phyloP scores from a whole-genome alignment of 1,139 yeast genomes.

The Candida labiduridarum region DNA sequence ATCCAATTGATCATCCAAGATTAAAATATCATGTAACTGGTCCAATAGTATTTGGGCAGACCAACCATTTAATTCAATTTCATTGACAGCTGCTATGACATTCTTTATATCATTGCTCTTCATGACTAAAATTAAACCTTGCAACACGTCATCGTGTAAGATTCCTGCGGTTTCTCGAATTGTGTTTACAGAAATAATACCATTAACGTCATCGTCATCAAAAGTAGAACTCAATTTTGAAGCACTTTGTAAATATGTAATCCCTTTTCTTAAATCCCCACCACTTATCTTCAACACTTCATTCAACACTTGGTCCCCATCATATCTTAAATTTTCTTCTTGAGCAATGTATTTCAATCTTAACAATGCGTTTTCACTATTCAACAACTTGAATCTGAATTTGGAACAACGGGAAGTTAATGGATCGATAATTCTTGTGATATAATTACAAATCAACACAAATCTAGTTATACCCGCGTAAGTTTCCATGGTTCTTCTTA shows the following conservation, averaged over 20 bases:
- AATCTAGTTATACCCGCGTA: slow-evolving; percentile 93
- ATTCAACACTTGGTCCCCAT: slow-evolving; percentile 51
- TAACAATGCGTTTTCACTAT: slow-evolving; percentile 82
- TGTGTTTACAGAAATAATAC: slow-evolving; percentile 44
- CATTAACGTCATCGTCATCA: slow-evolving; percentile 25
- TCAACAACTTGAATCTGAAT: slow-evolving; percentile 75
- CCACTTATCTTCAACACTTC: slow-evolving; percentile 68
- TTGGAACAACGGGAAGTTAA: slow-evolving; percentile 96
- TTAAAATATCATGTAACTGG: slow-evolving; percentile 76
- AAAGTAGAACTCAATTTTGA: slow-evolving; percentile 55
- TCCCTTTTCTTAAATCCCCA: slow-evolving; percentile 94
- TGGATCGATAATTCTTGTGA: slow-evolving; percentile 94
- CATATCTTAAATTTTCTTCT: slow-evolving; percentile 58
- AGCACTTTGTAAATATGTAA: slow-evolving; percentile 88
- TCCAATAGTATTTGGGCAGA: slow-evolving; percentile 78
- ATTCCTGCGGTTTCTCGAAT: slow-evolving; percentile 85
- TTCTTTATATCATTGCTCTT: slow-evolving; percentile 35
- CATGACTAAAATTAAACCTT: slow-evolving; percentile 42
- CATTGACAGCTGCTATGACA: slow-evolving; percentile 53
- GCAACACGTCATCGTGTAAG: slow-evolving; percentile 60
- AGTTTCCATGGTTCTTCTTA: slow-evolving; percentile 95
- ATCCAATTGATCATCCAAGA: slow-evolving; percentile 57
- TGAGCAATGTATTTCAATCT: slow-evolving; percentile 73
- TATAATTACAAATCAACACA: slow-evolving; percentile 96
- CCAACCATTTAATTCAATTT: slow-evolving; percentile 76